Percentiles rank a stretch among this genome's conserved stretches.
phyloP scores from a whole-genome alignment of 495 filamentous ascomycete genomes.

The Hyaloscypha bicolor region DNA sequence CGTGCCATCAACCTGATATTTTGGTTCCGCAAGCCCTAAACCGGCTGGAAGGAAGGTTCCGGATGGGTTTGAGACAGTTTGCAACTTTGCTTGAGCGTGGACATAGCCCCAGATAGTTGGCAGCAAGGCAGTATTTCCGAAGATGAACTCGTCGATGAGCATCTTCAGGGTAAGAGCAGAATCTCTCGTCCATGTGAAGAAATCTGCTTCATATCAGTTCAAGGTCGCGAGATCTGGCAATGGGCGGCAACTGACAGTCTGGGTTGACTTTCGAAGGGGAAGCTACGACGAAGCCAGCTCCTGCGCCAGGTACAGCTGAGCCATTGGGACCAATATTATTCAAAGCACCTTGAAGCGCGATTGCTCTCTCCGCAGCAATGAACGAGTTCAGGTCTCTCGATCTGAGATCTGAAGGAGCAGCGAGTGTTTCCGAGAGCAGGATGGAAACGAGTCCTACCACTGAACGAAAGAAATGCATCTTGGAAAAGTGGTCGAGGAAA shows the following conservation, averaged over 20 bases:
- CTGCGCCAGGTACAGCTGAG: conserved; percentile 44
- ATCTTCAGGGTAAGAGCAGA: conserved; percentile 57
- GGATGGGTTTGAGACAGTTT: conserved; percentile 57
- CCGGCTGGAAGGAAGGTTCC: conserved; percentile 50
- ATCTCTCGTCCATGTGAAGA: conserved; percentile 64
- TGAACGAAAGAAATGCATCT: conserved; percentile 14
- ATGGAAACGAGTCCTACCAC: conserved; percentile 4
- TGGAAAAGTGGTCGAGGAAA: not conserved
- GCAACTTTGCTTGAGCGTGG: conserved; percentile 52
- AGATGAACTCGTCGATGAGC: conserved; percentile 53
- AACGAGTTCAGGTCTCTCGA: conserved; percentile 37
- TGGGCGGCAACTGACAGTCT: conserved; percentile 45
- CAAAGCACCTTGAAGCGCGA: conserved; percentile 55
- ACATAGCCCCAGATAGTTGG: conserved; percentile 55
- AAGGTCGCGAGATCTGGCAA: conserved; percentile 3
- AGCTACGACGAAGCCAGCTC: conserved; percentile 54
- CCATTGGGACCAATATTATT: conserved; percentile 61
- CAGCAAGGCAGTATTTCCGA: conserved; percentile 43
- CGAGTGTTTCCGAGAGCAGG: conserved; percentile 13
- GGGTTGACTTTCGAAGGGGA: conserved; percentile 57
- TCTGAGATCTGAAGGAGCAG: conserved; percentile 6
- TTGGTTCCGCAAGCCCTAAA: conserved; percentile 61
- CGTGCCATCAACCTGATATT: conserved; percentile 56
- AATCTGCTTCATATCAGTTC: conserved; percentile 42
- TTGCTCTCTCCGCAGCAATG: conserved; percentile 36